A percentile compares a stretch with the other conserved stretches of the same genome.
These are phyloP conservation scores for Pseudogymnoascus sp. DNA, from an alignment of 2,329 filamentous ascomycete genomes.

Conservation along the genomic window DNA sequence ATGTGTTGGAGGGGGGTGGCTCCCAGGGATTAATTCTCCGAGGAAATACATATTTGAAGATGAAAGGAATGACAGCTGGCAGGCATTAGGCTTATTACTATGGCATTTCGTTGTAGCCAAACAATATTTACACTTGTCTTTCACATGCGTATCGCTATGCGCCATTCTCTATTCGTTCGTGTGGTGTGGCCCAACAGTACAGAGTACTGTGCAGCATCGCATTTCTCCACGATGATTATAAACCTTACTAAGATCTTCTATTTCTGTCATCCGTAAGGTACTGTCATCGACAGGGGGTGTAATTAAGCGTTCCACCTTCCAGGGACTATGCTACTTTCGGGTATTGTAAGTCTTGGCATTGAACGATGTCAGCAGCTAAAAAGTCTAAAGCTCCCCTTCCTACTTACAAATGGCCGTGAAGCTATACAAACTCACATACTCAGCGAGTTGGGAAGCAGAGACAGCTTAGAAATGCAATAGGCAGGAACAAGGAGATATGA, in stretches of 20 bases:
- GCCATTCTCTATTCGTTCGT: too few species aligned
- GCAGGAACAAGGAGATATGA: background rate
- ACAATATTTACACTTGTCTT: background rate
- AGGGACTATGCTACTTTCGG: background rate
- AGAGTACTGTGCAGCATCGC: too few species aligned
- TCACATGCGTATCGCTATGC: too few species aligned
- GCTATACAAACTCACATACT: background rate
- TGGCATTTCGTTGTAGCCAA: background rate
- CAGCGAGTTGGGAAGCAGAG: background rate
- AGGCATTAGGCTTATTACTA: background rate
- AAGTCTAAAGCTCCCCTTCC: background rate
- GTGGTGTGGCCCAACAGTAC: too few species aligned
- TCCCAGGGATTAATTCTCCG: background rate
- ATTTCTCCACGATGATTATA: too few species aligned
- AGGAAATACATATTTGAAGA: background rate
- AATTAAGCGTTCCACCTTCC: background rate
- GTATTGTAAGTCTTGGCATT: slow-evolving; percentile 7
- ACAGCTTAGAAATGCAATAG: background rate
- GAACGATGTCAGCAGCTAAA: background rate
- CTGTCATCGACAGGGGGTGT: background rate
- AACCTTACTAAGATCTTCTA: background rate
- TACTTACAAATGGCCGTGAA: background rate
- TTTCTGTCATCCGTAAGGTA: background rate
- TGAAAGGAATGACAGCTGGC: background rate
- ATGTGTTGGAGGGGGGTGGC: background rate